These are phyloP conservation scores for Cryphonectria japonica DNA, from an alignment of 2,329 filamentous ascomycete species.

Conservation along the genomic window DNA sequence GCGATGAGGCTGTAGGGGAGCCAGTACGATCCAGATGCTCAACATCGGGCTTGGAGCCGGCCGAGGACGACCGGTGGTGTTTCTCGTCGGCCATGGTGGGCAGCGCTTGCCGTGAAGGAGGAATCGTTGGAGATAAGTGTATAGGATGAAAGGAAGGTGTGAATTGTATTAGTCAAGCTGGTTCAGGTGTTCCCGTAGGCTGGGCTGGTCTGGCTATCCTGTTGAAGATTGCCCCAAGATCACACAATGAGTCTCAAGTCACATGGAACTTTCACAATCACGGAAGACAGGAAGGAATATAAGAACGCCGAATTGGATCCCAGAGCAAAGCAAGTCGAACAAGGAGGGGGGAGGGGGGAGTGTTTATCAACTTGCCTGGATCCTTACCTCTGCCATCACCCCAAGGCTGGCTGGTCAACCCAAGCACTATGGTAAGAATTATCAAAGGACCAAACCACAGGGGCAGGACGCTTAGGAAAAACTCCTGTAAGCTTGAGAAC, in stretches of 20 bases:
- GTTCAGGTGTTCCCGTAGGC: not conserved
- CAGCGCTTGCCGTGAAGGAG: not conserved
- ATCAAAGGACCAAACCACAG: not conserved
- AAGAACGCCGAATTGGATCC: not conserved
- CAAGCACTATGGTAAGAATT: not conserved
- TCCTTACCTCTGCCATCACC: not conserved
- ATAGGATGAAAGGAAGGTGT: not conserved
- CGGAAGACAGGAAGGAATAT: not conserved
- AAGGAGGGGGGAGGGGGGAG: not conserved
- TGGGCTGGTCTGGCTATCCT: not conserved
- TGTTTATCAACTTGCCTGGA: not conserved
- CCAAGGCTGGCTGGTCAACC: not conserved
- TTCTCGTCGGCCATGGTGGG: conserved; percentile 31
- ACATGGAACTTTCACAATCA: not conserved
- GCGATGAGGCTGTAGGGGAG: not conserved
- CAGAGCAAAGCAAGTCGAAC: not conserved
- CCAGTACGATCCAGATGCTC: conserved; percentile 32
- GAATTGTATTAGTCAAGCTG: no score
- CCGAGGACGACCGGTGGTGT: conserved; percentile 32
- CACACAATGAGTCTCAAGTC: not conserved
- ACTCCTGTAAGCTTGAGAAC: not conserved
- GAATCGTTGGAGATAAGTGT: not conserved
- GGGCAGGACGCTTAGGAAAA: not conserved
- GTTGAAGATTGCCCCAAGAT: not conserved
- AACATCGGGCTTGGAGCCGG: conserved; percentile 35